These are phyloP conservation scores for Boletus sensibilis DNA, from an alignment of 768 basidiomycete species.

Conservation along the genomic window DNA sequence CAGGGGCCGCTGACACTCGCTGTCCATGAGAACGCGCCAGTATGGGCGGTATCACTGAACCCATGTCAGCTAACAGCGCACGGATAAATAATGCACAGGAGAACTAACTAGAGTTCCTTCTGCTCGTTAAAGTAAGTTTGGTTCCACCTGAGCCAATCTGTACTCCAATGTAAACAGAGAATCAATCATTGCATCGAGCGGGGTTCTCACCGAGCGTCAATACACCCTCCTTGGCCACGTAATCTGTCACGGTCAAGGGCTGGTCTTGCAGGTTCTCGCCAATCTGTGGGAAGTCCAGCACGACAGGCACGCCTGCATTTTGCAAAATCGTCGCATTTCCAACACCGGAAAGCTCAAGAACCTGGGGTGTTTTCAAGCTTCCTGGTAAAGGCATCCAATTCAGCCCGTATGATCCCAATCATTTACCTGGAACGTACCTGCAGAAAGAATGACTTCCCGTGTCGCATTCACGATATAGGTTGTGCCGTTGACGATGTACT, in stretches of 20 bases:
- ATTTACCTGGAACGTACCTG: background rate
- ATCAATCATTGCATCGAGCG: background rate
- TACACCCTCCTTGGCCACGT: background rate
- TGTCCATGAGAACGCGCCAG: background rate
- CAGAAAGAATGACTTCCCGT: background rate
- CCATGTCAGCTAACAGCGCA: background rate
- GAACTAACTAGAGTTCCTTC: background rate
- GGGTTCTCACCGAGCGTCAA: background rate
- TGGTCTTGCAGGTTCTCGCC: slow-evolving; percentile 6
- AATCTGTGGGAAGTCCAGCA: background rate
- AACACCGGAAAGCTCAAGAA: background rate
- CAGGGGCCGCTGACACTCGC: background rate
- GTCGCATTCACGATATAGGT: background rate
- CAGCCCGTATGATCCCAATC: too few relatives aligned
- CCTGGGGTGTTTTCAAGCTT: background rate
- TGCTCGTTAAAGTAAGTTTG: background rate
- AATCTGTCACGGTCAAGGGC: background rate
- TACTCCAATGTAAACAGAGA: background rate
- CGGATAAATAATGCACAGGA: background rate
- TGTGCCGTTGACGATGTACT: background rate
- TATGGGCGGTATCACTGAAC: background rate
- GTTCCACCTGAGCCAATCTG: background rate
- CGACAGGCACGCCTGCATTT: background rate
- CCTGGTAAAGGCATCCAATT: background rate
- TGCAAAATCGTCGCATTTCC: background rate